Evolutionary conservation across 192 early-diverging fungal genomes (phyloP), one percentile per base, ranked within the genome.

Genomic region (Pilaira anomala): DNA sequence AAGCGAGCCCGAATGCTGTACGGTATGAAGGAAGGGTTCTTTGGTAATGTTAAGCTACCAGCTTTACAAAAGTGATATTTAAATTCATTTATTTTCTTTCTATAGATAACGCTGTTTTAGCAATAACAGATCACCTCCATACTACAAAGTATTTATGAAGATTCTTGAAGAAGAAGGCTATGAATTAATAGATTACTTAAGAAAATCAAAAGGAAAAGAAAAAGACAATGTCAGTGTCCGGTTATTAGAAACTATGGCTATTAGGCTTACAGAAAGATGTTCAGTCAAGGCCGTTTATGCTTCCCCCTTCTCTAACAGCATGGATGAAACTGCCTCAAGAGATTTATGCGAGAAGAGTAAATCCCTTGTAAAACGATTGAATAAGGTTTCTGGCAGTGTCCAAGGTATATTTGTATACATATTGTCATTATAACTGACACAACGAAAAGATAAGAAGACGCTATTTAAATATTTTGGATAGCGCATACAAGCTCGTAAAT

Each of bases 41-140:
- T 55, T 30, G 53, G 53, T 55, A 55, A 55, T 30, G 33, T 55
- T 55, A 36, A 55, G 33, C 53, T 55, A 39, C 49, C 49, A 50
- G 49, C 49, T 50, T 50, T 50, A 50, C 49, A 50, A 50, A 50
- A 26, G 49, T 50, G 25, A 50, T 22, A 50, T 50, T 55, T 55
- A 55, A 36, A 30, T 55, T 55, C 53, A n/a, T n/a, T n/a, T n/a
- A n/a, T n/a, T 55, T 55, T 55, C 53, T 33, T 39, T 55, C 36
- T 55, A 55, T 39, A 33, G 29, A 55, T 55, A 55, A 55, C 16
- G 53, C n/a, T 55, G 53, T 39, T 55, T 18, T 55, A 55, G 18
- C 29, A 55, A 55, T 39, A 30, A 55, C 33, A 55, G 7, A 55
- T 36, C 33, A 55, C 33, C 53, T 55, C 22, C 25, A 26, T 50